phyloP scores from a whole-genome alignment of 306 rosid genomes.

The Fragaria vesca region DNA sequence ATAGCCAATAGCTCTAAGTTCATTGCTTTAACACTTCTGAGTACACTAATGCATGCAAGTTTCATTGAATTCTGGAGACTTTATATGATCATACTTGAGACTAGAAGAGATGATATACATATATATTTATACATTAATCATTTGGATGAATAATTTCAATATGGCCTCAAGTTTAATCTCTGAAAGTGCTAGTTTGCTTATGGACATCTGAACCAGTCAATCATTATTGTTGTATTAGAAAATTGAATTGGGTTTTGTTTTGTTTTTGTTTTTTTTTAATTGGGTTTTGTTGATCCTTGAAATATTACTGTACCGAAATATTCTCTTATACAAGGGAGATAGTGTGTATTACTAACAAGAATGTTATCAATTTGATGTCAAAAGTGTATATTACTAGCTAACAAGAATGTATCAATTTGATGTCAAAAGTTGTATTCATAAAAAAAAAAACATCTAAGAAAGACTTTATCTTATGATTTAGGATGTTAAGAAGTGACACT shows the following conservation, averaged over 20 bases:
- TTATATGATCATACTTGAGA: not conserved
- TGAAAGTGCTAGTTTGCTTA: no score
- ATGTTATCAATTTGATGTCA: no score
- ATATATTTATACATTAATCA: no score
- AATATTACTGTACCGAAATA: not conserved
- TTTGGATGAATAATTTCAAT: not conserved
- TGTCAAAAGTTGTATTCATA: not conserved
- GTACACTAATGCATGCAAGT: not conserved
- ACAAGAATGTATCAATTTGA: not conserved
- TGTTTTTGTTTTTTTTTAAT: no score
- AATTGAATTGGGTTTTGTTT: no score
- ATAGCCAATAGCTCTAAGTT: not conserved
- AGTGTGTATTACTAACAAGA: no score
- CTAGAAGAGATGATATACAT: no score
- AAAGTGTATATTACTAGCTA: not conserved
- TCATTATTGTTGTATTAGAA: no score
- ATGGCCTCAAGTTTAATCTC: not conserved
- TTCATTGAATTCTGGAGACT: not conserved
- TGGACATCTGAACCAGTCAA: no score
- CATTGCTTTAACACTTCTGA: not conserved
- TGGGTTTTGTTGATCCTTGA: no score
- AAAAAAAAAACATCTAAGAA: not conserved
- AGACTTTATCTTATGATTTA: slow-evolving; percentile 2
- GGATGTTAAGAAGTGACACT: slow-evolving; percentile 36
- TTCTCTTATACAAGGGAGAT: not conserved